Evolutionary conservation across 225 moss, liverwort and hornwort genomes (phyloP).

Genomic region (Rhytidiadelphus loreus): DNA sequence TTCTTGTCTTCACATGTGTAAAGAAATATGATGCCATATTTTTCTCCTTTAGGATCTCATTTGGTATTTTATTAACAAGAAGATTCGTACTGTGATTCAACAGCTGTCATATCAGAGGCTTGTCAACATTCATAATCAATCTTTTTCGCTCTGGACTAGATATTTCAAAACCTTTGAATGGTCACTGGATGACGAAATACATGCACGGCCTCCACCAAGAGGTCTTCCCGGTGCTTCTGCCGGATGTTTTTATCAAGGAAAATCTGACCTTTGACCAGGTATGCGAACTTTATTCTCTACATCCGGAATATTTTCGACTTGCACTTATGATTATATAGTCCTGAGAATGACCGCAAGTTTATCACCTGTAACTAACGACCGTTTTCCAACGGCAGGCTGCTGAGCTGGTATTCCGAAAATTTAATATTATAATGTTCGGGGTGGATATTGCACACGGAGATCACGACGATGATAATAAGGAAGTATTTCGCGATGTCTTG

Average conservation of each 20-base stretch:
- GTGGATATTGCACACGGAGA: constrained; percentile 30
- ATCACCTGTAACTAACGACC: neutral
- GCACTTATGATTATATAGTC: neutral
- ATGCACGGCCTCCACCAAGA: constrained; percentile 82
- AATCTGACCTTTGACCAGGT: constrained; percentile 47
- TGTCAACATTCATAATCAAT: constrained; percentile 80
- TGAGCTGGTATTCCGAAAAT: constrained; percentile 33
- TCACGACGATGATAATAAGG: constrained; percentile 20
- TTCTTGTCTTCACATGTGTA: neutral
- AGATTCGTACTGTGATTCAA: neutral
- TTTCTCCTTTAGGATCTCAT: neutral
- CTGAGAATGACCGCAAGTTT: neutral
- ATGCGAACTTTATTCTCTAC: neutral
- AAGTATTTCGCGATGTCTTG: constrained; percentile 35
- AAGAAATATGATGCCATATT: neutral
- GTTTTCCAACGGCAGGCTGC: constrained; percentile 26
- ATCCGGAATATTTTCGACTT: neutral
- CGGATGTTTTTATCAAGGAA: constrained; percentile 17
- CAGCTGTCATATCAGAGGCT: constrained; percentile 85
- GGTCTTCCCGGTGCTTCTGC: constrained; percentile 66
- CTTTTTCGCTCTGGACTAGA: constrained; percentile 78
- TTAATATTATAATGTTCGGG: constrained; percentile 33
- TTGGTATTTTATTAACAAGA: neutral
- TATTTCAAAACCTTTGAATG: constrained; percentile 60
- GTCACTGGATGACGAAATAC: constrained; percentile 83